Base-by-base conservation (phyloP, 495 filamentous ascomycete species). In the Hamigera avellanea region DNA sequence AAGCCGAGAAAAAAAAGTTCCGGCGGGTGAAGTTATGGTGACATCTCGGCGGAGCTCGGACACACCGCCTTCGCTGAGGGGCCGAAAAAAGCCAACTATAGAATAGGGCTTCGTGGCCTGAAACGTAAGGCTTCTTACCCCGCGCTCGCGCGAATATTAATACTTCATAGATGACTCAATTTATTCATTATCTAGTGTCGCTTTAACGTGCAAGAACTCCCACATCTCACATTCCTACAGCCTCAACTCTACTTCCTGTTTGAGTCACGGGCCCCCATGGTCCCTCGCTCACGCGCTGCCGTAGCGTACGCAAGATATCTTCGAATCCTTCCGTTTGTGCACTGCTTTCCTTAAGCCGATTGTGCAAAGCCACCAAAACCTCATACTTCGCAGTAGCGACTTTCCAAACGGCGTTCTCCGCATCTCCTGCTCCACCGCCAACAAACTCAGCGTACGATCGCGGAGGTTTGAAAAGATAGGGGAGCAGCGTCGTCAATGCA, bases 371-470 rank as follows among this genome's bases (percentile, higher is more conserved):
- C 2, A 62, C 62, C 25, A 80, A 41, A 3, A 70, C 71, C 35
- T 73, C 74, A 44, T 71, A 71, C 46, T 78, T 80, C 2, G 72
- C 71, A 14, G 60, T 66, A 3, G 73, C 76, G 28, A 81, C 59
- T 41, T 70, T 65, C 61, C 74, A 81, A 5, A 74, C 70, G 0
- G 67, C 62, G 44, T 62, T 72, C 41, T 79, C 72, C 9, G 67
- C 52, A 40, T 78, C 75, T 1, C 71, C 73, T 2, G 66, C 62
- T 14, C 69, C 67, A 16, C 74, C 74, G 10, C 72, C 70, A 0
- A 76, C 72, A 30, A 76, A 66, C 21, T 73, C 74, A 14, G 67
- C 61, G 31, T 73, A 76, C 2, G 65, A 68, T 17, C 71, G 65
- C 9, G 76, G 66, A 10, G 73, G 73, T 31, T 67, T 68, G 37